These are phyloP conservation scores for Aureoboletus auriporus DNA, from an alignment of 768 basidiomycete genomes.

Conservation along the genomic window DNA sequence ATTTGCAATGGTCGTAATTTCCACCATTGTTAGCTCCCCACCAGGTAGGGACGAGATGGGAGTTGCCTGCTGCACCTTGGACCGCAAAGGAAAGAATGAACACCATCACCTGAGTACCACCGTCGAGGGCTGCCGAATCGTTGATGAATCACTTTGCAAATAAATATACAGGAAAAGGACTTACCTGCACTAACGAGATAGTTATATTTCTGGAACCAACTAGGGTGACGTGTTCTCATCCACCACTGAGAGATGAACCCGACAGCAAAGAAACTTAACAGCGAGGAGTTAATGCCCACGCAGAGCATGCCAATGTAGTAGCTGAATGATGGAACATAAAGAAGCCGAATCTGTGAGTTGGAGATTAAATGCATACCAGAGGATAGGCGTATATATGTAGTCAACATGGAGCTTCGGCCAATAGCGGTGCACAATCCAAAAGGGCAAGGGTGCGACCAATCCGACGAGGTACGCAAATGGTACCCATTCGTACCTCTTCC, in stretches of 20 bases:
- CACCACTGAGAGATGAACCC: conserved; percentile 36
- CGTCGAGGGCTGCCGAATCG: conserved; percentile 28
- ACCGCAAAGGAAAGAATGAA: conserved; percentile 48
- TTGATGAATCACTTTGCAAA: background rate
- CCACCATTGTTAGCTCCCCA: conserved; percentile 56
- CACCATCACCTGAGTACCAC: conserved; percentile 43
- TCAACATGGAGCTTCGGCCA: conserved; percentile 30
- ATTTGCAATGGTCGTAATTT: conserved; percentile 30
- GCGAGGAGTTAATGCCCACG: conserved; percentile 27
- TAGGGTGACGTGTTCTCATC: conserved; percentile 32
- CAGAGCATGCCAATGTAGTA: conserved; percentile 14
- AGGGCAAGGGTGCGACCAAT: conserved; percentile 35
- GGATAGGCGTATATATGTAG: conserved; percentile 27
- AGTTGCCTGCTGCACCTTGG: conserved; percentile 45
- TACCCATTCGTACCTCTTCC: conserved; percentile 36
- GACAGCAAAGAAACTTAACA: conserved; percentile 15
- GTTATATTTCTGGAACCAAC: conserved; percentile 37
- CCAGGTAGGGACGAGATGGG: conserved; percentile 53
- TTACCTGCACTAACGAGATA: conserved; percentile 41
- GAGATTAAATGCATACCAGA: conserved; percentile 17
- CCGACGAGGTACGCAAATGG: conserved; percentile 33
- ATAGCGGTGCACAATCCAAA: conserved; percentile 36
- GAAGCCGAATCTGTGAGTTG: background rate
- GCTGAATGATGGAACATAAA: background rate
- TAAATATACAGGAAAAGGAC: background rate